Base-by-base conservation (phyloP, 2,329 filamentous ascomycete species). In the Chaetoscypha palmicola region DNA sequence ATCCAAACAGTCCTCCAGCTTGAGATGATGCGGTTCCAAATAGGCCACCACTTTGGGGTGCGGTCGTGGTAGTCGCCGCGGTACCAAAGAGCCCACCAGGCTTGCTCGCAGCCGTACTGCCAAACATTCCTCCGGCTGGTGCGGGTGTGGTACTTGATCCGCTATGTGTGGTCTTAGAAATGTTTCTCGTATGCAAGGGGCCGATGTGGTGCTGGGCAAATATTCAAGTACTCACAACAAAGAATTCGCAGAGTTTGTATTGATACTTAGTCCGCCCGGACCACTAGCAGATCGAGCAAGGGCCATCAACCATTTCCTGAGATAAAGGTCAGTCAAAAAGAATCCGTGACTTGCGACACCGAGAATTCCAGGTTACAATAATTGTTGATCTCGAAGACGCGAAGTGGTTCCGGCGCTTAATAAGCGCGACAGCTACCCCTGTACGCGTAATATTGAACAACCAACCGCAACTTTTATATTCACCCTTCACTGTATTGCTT, bases 261-360 rank as follows among this genome's bases (percentile, higher is more conserved):
- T 82, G 64, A 81, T 81, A 58, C 73, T 78, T 52, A 81, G 69
- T 58, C 74, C 76, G 51, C 69, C 73, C 49, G 76, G 76, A 57
- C 73, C 76, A 62, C 76, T 79, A 46, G 73, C 72, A 55, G 76
- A 79, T 61, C 76, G 70, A 46, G 68, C 69, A 45, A 63, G 51
- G 47, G 56, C 58, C 60, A 63, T 63, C 24, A 7, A 28, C 24
- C 12, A 28, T 28, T 7, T 7, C 24, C 7, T 28, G 7, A 7
- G 24, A 28, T 28, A 28, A 28, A n/a, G n/a, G n/a, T n/a, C n/a
- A n/a, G n/a, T n/a, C n/a, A n/a, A n/a, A n/a, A n/a, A n/a, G n/a
- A n/a, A n/a, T n/a, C n/a, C n/a, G n/a, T n/a, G n/a, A n/a, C n/a
- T n/a, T n/a, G n/a, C n/a, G n/a, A n/a, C n/a, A n/a, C n/a, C n/a